Percentiles rank a stretch among this genome's conserved stretches.
phyloP scores from a whole-genome alignment of 257 asterid species.

The Thymus quinquecostatus region DNA sequence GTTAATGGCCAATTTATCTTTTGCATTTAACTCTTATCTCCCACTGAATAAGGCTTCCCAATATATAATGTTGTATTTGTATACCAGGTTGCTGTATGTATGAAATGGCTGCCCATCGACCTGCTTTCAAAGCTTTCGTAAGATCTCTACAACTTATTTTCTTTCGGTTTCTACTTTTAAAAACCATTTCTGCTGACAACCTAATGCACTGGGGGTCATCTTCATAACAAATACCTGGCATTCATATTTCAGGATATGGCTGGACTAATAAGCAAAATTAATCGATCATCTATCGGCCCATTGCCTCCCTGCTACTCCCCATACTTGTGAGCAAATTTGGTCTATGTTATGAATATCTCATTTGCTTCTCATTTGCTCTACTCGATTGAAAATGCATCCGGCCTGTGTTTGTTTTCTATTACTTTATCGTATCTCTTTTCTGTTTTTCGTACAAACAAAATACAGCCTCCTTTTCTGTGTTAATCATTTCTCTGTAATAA shows the following conservation, averaged over 20 bases:
- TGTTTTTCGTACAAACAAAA: background rate
- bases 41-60: constrained; percentile 17
- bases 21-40: background rate
- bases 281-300: constrained; percentile 95
- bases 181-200: background rate
- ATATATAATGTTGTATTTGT: constrained; percentile 28
- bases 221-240: constrained; percentile 17
- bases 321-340: constrained; percentile 65
- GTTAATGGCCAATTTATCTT: constrained; percentile 27
- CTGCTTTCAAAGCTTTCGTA: constrained; percentile 98
- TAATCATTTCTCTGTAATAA: background rate
- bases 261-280: constrained; percentile 93
- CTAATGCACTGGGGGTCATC: background rate
- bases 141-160: constrained; percentile 41
- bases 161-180: background rate
- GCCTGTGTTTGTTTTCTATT: background rate
- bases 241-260: constrained; percentile 90
- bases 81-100: constrained; percentile 93
- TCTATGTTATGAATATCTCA: constrained; percentile 7
- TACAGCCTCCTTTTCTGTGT: background rate
- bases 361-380: background rate
- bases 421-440: background rate
- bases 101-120: constrained; percentile 99
- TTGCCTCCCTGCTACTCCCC: constrained; percentile 97
- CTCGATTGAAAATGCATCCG: background rate